Percentiles rank a stretch among this genome's conserved stretches.
phyloP scores from a whole-genome alignment of 129 eudicot species.

The Kitagawia praeruptora region DNA sequence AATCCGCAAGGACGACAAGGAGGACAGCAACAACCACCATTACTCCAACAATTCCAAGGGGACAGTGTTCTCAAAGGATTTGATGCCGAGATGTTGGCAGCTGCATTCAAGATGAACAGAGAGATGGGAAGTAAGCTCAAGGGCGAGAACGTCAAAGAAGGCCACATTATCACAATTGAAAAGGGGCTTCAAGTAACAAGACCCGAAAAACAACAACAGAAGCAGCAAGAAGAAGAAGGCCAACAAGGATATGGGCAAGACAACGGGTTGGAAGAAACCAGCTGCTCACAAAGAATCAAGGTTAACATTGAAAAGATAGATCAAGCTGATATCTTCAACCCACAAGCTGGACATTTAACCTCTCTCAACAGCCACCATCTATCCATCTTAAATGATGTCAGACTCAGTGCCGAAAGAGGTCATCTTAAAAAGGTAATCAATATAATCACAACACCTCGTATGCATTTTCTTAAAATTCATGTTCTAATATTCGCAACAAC shows the following conservation, averaged over 20 bases:
- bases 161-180: slow-evolving; percentile 42
- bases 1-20: slow-evolving; percentile 22
- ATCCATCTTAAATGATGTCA: slow-evolving; percentile 42
- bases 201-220: slow-evolving; percentile 35
- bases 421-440: slow-evolving; percentile 55
- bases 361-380: slow-evolving; percentile 57
- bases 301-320: slow-evolving; percentile 43
- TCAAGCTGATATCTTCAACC: slow-evolving; percentile 61
- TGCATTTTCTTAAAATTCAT: not conserved
- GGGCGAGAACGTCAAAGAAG: slow-evolving; percentile 43
- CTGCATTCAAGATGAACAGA: slow-evolving; percentile 35
- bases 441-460: too few relatives aligned
- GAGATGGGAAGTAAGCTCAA: slow-evolving; percentile 44
- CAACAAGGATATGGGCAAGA: slow-evolving; percentile 5
- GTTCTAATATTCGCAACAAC: not conserved
- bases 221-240: not conserved
- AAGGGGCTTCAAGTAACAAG: slow-evolving; percentile 40
- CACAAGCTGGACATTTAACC: slow-evolving; percentile 52
- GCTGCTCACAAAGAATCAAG: slow-evolving; percentile 41
- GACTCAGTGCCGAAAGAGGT: slow-evolving; percentile 71
- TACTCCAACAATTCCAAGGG: not conserved
- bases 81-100: slow-evolving; percentile 16
- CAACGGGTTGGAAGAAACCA: slow-evolving; percentile 63
- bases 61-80: slow-evolving; percentile 38
- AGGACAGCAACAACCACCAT: slow-evolving; percentile 6